Conservation (phyloP, 2,329 filamentous ascomycete species). For the Pyricularia pennisetigena region DNA sequence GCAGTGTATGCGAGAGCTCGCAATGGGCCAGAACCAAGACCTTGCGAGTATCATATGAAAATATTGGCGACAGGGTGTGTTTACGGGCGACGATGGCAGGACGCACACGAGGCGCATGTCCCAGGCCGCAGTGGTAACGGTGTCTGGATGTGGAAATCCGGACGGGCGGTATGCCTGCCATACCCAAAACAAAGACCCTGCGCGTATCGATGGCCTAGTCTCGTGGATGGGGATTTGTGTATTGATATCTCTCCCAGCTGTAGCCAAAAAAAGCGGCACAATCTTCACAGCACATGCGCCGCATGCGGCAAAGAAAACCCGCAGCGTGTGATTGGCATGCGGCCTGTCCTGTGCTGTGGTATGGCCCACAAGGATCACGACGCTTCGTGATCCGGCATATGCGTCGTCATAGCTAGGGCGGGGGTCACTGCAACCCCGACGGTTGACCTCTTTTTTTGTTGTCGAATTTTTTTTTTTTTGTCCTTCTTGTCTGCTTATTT, state of each 20-base stretch:
- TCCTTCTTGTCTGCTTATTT: conserved; percentile 8
- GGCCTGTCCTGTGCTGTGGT: not conserved
- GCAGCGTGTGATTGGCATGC: not conserved
- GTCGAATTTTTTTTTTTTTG: not conserved
- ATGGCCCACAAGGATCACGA: not conserved
- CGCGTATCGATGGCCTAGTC: too few relatives aligned
- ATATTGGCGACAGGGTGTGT: too few relatives aligned
- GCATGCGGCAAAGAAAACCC: not conserved
- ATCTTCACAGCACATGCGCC: too few relatives aligned
- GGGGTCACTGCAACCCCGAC: not conserved
- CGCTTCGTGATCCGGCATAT: not conserved
- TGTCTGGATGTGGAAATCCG: too few relatives aligned
- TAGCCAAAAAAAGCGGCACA: too few relatives aligned
- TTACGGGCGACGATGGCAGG: too few relatives aligned
- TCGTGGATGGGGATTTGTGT: too few relatives aligned
- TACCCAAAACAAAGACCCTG: too few relatives aligned
- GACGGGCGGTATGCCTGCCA: too few relatives aligned
- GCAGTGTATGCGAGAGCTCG: not conserved
- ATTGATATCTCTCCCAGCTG: too few relatives aligned
- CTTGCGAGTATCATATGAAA: not conserved
- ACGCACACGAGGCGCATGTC: too few relatives aligned
- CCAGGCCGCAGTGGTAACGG: too few relatives aligned
- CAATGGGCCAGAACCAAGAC: not conserved
- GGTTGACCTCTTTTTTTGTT: not conserved
- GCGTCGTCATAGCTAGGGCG: not conserved